phyloP scores from a whole-genome alignment of 768 basidiomycete genomes.

The Auricularia sp. region DNA sequence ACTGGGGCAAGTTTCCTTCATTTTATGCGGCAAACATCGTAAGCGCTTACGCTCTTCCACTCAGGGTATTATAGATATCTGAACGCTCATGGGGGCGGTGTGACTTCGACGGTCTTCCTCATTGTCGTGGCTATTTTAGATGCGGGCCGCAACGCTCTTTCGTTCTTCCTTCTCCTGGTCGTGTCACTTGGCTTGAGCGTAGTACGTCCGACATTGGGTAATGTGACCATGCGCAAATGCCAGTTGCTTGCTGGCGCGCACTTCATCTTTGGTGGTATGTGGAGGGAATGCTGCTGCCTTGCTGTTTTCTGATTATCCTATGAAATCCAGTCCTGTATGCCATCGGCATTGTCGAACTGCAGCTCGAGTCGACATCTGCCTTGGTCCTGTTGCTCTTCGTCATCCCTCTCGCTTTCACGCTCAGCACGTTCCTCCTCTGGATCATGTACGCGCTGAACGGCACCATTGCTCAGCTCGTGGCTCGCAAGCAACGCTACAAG shows the following conservation, averaged over 20 bases:
- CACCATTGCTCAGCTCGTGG: constrained; percentile 82
- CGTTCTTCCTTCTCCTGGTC: constrained; percentile 90
- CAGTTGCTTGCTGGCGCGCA: constrained; percentile 75
- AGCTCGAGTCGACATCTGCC: constrained; percentile 83
- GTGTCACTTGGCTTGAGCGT: constrained; percentile 90
- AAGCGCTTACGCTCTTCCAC: constrained; percentile 25
- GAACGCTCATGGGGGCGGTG: constrained; percentile 71
- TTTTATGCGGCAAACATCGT: constrained; percentile 23
- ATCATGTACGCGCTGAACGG: constrained; percentile 86
- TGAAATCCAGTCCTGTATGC: constrained; percentile 66
- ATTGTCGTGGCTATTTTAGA: constrained; percentile 94
- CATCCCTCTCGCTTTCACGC: constrained; percentile 86
- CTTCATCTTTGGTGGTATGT: constrained; percentile 87
- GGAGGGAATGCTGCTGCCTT: neutral
- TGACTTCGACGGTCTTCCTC: constrained; percentile 78
- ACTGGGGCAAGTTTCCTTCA: constrained; percentile 38
- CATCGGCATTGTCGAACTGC: constrained; percentile 87
- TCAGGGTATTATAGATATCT: constrained; percentile 81
- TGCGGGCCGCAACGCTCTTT: constrained; percentile 87
- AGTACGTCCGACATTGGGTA: constrained; percentile 78
- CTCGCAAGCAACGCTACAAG: constrained; percentile 81
- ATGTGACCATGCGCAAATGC: constrained; percentile 67
- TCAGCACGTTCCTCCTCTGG: constrained; percentile 96
- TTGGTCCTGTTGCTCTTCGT: constrained; percentile 81
- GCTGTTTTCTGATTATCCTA: neutral